A percentile compares a stretch with the other conserved stretches of the same genome.
phyloP scores from a whole-genome alignment of 139 green algal species.

The Auxenochlorella protothecoides region DNA sequence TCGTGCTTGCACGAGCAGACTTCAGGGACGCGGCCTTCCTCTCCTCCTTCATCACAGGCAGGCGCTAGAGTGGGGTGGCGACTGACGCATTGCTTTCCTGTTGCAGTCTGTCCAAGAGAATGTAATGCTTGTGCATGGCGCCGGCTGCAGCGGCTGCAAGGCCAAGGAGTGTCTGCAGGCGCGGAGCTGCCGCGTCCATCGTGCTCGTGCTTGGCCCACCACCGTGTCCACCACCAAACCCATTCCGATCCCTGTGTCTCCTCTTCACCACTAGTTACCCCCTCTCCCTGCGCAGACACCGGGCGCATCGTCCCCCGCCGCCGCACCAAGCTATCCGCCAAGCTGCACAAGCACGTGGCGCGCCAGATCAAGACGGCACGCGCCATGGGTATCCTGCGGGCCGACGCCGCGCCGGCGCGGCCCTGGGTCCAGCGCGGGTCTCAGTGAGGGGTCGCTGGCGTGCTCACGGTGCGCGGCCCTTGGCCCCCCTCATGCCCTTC shows the following conservation, averaged over 20 bases:
- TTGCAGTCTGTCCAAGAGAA: too few relatives aligned
- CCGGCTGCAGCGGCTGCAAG: too few relatives aligned
- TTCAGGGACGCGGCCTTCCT: constrained; percentile 28
- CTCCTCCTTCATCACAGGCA: constrained; percentile 7
- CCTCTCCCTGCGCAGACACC: constrained; percentile 1
- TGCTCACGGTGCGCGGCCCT: too few relatives aligned
- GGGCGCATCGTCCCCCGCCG: constrained; percentile 16
- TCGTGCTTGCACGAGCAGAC: constrained; percentile 8
- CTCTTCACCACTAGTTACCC: neutral
- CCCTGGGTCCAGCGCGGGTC: neutral
- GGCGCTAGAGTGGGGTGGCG: too few relatives aligned
- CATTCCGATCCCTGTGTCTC: too few relatives aligned
- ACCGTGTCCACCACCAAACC: too few relatives aligned
- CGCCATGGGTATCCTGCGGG: neutral
- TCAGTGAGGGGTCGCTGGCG: neutral
- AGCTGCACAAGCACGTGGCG: constrained; percentile 20
- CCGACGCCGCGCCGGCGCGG: neutral
- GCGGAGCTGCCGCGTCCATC: too few relatives aligned
- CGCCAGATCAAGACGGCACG: constrained; percentile 17
- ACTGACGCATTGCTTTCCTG: too few relatives aligned
- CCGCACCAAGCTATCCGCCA: constrained; percentile 15
- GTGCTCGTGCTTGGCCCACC: too few relatives aligned
- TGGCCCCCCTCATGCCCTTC: too few relatives aligned
- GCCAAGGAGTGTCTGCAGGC: too few relatives aligned
- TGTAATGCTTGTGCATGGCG: too few relatives aligned